Evolutionary conservation across 2,329 filamentous ascomycete species (phyloP).

Genomic region (Hypoxylon sp.): DNA sequence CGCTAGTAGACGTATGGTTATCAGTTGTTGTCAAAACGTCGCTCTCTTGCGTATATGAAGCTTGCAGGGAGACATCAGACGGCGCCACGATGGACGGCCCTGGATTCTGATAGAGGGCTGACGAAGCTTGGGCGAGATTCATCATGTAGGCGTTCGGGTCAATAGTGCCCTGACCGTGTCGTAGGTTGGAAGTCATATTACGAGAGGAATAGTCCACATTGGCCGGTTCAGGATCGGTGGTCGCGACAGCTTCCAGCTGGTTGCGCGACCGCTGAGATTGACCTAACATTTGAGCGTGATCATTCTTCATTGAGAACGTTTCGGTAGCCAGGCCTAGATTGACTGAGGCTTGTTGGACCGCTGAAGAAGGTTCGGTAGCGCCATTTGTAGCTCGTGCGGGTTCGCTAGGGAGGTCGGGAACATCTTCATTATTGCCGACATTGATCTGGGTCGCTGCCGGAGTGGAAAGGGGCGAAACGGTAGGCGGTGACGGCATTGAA

Average conservation of each 20-base stretch:
- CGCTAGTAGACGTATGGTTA: conserved; percentile 53
- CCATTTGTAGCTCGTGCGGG: conserved; percentile 30
- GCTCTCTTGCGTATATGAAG: conserved; percentile 50
- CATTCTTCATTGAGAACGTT: conserved; percentile 31
- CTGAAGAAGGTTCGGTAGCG: conserved; percentile 25
- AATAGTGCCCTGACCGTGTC: conserved; percentile 48
- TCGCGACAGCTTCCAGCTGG: conserved; percentile 51
- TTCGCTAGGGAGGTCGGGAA: conserved; percentile 45
- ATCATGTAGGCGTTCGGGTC: conserved; percentile 52
- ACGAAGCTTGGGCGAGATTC: conserved; percentile 46
- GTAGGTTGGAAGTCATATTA: conserved; percentile 41
- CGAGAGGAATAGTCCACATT: conserved; percentile 43
- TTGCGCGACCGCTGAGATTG: conserved; percentile 32
- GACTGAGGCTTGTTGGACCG: conserved; percentile 28
- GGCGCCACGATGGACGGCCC: conserved; percentile 50
- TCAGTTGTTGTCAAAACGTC: conserved; percentile 50
- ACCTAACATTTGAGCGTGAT: conserved; percentile 24
- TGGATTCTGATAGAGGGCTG: conserved; percentile 44
- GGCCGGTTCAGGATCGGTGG: conserved; percentile 50
- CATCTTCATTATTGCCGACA: conserved; percentile 47
- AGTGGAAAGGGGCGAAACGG: conserved; percentile 54
- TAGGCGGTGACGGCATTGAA: conserved; percentile 51
- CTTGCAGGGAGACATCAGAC: conserved; percentile 52
- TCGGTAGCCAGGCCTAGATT: conserved; percentile 27
- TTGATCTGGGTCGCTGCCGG: conserved; percentile 51